phyloP scores from a whole-genome alignment of 768 basidiomycete species.

The Xanthoconium purpureum region DNA sequence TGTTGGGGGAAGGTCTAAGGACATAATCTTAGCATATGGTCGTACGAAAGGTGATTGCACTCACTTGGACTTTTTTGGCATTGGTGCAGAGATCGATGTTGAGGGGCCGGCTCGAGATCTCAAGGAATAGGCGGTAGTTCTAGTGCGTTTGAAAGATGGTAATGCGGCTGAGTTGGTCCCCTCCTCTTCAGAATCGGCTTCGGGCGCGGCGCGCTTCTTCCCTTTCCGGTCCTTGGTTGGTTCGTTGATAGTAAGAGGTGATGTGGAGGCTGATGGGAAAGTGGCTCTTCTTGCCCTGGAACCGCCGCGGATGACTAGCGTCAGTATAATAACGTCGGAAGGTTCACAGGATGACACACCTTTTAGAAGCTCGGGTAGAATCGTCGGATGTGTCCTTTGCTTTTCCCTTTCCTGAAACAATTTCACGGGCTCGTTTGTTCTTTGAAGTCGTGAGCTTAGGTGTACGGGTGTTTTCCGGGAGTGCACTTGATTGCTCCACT shows the following conservation, averaged over 20 bases:
- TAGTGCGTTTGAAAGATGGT: slow-evolving; percentile 60
- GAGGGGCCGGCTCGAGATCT: slow-evolving; percentile 52
- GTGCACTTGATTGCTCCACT: slow-evolving; percentile 38
- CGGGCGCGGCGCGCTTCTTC: slow-evolving; percentile 87
- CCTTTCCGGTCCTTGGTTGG: slow-evolving; percentile 74
- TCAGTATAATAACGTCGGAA: slow-evolving; percentile 23
- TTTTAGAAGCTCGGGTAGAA: slow-evolving; percentile 51
- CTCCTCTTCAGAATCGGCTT: slow-evolving; percentile 68
- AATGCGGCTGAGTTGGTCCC: slow-evolving; percentile 39
- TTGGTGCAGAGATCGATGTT: slow-evolving; percentile 45
- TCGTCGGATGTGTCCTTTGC: slow-evolving; percentile 58
- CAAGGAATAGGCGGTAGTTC: slow-evolving; percentile 62
- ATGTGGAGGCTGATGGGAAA: slow-evolving; percentile 37
- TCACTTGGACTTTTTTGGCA: slow-evolving; percentile 79
- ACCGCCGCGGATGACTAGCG: slow-evolving; percentile 32
- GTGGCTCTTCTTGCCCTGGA: slow-evolving; percentile 61
- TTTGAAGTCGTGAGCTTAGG: slow-evolving; percentile 39
- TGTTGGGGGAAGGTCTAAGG: slow-evolving; percentile 46
- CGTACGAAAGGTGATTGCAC: slow-evolving; percentile 9
- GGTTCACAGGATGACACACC: slow-evolving; percentile 47
- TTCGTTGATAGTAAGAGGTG: slow-evolving; percentile 70
- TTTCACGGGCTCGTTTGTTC: slow-evolving; percentile 52
- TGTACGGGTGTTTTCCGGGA: slow-evolving; percentile 44
- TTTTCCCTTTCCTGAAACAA: slow-evolving; percentile 55
- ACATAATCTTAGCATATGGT: slow-evolving; percentile 13